Percentiles rank a stretch among this genome's conserved stretches.
These are phyloP conservation scores for Musa acuminata DNA, from an alignment of 176 grass and related monocot genomes.

Conservation along the genomic window DNA sequence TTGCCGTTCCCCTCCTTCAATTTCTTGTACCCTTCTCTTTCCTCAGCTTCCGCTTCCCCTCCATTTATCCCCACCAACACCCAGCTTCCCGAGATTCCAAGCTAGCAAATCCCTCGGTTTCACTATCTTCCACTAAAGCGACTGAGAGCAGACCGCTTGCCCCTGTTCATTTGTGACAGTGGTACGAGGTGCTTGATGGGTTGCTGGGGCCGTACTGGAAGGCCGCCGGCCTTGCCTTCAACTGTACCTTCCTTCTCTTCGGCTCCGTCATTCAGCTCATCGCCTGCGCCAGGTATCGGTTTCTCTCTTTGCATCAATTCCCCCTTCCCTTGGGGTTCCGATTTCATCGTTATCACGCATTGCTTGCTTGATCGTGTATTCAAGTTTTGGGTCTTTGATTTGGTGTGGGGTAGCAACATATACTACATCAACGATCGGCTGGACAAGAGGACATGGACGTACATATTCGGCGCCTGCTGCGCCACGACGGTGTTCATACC, in stretches of 20 bases:
- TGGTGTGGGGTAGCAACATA: too few species aligned
- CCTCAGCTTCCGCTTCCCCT: not conserved
- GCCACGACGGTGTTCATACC: too few species aligned
- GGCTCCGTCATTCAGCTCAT: conserved; percentile 1
- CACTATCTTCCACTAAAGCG: too few species aligned
- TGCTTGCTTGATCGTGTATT: too few species aligned
- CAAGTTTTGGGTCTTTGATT: too few species aligned
- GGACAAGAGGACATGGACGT: too few species aligned
- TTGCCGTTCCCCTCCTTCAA: not conserved
- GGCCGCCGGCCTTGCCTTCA: not conserved
- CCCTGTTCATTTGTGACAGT: not conserved
- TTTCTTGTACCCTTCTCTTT: not conserved
- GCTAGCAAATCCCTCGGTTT: not conserved
- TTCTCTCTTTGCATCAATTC: too few species aligned
- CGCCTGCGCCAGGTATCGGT: not conserved
- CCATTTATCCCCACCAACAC: not conserved
- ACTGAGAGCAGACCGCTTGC: not conserved
- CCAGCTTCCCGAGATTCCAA: not conserved
- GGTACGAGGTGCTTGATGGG: conserved; percentile 2
- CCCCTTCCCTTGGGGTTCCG: too few species aligned
- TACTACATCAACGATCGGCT: too few species aligned
- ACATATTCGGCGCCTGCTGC: too few species aligned
- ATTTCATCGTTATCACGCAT: too few species aligned
- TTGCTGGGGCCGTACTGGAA: conserved; percentile 1
- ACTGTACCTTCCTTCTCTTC: not conserved